phyloP scores from a whole-genome alignment of 116 monocot species.

The Phalaenopsis hybrid region DNA sequence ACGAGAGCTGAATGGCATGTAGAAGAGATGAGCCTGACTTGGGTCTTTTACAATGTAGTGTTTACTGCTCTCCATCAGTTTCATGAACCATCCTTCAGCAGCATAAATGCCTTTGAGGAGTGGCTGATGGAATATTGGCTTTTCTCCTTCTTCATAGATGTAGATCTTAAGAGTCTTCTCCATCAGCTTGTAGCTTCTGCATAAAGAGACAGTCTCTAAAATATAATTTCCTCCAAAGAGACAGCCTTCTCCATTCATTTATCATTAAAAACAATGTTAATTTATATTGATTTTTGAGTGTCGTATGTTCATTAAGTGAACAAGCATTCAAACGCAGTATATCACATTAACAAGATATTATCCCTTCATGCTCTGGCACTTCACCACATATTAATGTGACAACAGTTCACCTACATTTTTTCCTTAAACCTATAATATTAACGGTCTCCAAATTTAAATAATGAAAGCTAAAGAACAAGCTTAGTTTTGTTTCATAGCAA shows the following conservation, averaged over 20 bases:
- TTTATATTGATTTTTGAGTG: no score
- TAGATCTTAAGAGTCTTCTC: conserved; percentile 47
- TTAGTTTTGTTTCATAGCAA: not conserved
- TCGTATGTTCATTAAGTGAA: no score
- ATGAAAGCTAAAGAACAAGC: not conserved
- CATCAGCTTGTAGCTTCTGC: conserved; percentile 70
- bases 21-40: conserved; percentile 52
- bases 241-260: conserved; percentile 19
- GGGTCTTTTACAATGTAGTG: conserved; percentile 40
- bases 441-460: not conserved
- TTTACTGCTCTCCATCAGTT: conserved; percentile 42
- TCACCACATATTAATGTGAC: conserved; percentile 6
- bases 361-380: not conserved
- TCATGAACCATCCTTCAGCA: conserved; percentile 80
- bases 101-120: conserved; percentile 49
- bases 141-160: conserved; percentile 43
- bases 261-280: no score
- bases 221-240: not conserved
- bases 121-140: conserved; percentile 56
- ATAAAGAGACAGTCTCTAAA: not conserved
- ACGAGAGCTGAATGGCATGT: conserved; percentile 63
- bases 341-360: conserved; percentile 3
- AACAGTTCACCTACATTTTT: conserved; percentile 8
- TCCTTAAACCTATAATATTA: not conserved
- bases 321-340: no score